These are phyloP conservation scores for Saccharomycopsis babjevae DNA, from an alignment of 805 yeast genomes.

Conservation along the genomic window DNA sequence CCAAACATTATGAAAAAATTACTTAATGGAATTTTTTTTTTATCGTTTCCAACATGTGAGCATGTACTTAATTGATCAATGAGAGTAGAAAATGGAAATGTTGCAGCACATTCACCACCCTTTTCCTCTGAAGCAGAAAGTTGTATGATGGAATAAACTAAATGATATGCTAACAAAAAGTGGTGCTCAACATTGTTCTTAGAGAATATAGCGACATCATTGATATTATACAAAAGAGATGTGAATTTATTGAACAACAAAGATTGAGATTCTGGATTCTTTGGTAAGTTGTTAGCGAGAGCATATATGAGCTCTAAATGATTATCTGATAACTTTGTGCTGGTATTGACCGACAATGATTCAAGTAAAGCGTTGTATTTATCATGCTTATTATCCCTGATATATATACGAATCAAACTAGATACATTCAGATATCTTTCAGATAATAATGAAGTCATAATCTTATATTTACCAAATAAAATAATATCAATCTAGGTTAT, in stretches of 20 bases:
- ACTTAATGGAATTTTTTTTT: slow-evolving; percentile 1
- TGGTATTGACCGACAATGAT: neutral
- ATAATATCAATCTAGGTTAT: neutral
- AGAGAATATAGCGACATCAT: neutral
- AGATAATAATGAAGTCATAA: neutral
- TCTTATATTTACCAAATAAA: neutral
- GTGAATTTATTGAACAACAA: neutral
- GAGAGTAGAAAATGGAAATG: neutral
- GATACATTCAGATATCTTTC: slow-evolving; percentile 2
- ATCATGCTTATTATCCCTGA: neutral
- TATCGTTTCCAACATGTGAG: neutral
- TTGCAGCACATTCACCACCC: neutral
- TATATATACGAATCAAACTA: slow-evolving; percentile 2
- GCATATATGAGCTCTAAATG: slow-evolving; percentile 13
- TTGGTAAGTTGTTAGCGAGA: neutral
- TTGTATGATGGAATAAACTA: slow-evolving; percentile 6
- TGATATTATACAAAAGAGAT: neutral
- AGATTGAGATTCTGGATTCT: neutral
- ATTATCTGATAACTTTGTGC: neutral
- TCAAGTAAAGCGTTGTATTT: neutral
- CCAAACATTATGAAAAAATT: slow-evolving; percentile 13
- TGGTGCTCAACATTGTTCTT: neutral
- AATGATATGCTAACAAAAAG: slow-evolving; percentile 10
- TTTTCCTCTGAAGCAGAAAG: neutral
- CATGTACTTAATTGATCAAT: neutral